Base-by-base conservation (phyloP, 768 basidiomycete genomes). In the Dacryopinax spathularia region DNA sequence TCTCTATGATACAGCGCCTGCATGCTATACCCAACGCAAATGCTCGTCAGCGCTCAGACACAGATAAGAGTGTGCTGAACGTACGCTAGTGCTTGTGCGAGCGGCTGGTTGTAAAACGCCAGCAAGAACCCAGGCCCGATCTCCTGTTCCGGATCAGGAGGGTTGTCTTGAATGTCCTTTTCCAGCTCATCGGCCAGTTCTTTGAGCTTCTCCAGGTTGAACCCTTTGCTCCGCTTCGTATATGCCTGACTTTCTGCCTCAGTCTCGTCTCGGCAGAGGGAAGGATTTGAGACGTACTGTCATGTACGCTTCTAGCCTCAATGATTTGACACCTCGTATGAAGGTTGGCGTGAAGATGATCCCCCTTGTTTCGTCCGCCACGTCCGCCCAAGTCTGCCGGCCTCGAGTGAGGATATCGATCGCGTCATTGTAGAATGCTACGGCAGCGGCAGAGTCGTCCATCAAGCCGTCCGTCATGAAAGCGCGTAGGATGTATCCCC, bases 381-480 rank as follows among this genome's bases (percentile, higher is more conserved):
- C 76, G 64, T 80, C 67, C 34, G 73, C 67, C 76, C 79, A 81
- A 6, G 66, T 61, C 27, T 68, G 66, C 2, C 69, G 62, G 22
- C 81, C 81, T 76, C 79, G 79, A 33, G 77, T 70, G 2, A 81
- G 69, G 18, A 80, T 65, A 15, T 79, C 77, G 20, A 79, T 62
- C 3, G 74, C 75, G 6, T 72, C 70, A 15, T 70, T 68, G 37
- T 73, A 75, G 41, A 73, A 77, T 64, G 77, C 73, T n/a, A 77
- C 62, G 1, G 73, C 71, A 3, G 69, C 61, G 4, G 62, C 48
- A 12, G 68, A 65, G 29, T 67, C 66, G 13, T 67, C 60, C 1
- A 62, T 65, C 34, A 72, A 18, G 9, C 67, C 60, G 0, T 61
- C 60, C 33, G 73, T 68, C 33, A 78, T 37, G 63, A 76, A 74